Evolutionary conservation across 768 basidiomycete genomes (phyloP).

Genomic region (Neoboletus brunneissimus): DNA sequence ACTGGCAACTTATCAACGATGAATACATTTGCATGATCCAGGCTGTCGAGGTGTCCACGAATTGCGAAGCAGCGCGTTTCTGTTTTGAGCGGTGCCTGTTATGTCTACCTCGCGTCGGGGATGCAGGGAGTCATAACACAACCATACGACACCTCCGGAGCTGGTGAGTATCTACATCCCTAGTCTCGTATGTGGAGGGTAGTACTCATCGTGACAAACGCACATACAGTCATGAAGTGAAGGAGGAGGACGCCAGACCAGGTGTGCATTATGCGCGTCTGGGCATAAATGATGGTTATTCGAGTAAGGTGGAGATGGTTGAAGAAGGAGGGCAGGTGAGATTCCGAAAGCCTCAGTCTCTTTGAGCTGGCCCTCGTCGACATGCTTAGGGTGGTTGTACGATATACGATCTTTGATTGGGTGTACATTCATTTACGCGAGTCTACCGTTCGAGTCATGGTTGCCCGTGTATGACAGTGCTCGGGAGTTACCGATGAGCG

Average conservation of each 20-base stretch:
- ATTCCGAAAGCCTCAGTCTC: not conserved
- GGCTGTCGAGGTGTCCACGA: not conserved
- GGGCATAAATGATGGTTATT: not conserved
- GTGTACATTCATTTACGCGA: not conserved
- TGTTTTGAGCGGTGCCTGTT: not conserved
- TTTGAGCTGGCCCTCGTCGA: not conserved
- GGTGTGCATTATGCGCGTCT: not conserved
- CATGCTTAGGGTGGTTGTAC: not conserved
- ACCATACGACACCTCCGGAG: not conserved
- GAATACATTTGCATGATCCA: not conserved
- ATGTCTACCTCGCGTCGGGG: conserved; percentile 1
- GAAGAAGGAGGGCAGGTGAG: not conserved
- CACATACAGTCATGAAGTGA: not conserved
- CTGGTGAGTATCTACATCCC: not conserved
- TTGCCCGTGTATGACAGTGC: no score
- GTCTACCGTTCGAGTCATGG: not conserved
- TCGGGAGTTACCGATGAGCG: not conserved
- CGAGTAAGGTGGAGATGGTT: not conserved
- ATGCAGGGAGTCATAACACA: not conserved
- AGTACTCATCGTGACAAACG: not conserved
- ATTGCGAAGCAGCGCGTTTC: no score
- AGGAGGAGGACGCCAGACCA: not conserved
- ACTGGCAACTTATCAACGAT: conserved; percentile 3
- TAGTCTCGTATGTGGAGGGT: not conserved
- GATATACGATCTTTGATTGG: not conserved